Percentiles rank a stretch among this genome's conserved stretches.
phyloP scores from a whole-genome alignment of 257 asterid species.

The Pogostemon cablin region DNA sequence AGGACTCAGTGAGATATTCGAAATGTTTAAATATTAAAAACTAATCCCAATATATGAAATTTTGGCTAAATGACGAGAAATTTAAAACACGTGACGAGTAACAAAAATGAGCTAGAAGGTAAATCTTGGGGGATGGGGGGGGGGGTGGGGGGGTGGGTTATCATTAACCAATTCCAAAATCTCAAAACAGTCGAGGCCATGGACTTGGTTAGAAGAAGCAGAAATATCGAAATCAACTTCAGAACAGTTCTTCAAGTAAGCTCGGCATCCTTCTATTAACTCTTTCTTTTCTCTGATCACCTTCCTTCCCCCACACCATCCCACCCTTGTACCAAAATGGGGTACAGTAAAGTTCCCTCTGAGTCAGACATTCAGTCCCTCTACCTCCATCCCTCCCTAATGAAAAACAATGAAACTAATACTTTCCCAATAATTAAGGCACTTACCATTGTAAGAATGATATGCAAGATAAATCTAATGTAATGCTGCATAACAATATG shows the following conservation, averaged over 20 bases:
- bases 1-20: not conserved
- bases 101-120: slow-evolving; percentile 1
- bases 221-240: slow-evolving; percentile 5
- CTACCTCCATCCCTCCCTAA: not conserved
- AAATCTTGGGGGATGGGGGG: not conserved
- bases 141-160: not conserved
- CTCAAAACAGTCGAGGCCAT: slow-evolving; percentile 2
- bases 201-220: slow-evolving; percentile 15
- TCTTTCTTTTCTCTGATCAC: not conserved
- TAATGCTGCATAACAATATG: slow-evolving; percentile 11
- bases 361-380: not conserved
- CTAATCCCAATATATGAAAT: not conserved
- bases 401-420: not conserved
- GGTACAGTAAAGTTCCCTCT: not conserved
- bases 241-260: not conserved
- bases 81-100: not conserved
- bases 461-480: slow-evolving; percentile 16
- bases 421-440: slow-evolving; percentile 5
- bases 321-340: not conserved
- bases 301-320: slow-evolving; percentile 3
- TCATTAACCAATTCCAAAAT: slow-evolving; percentile 14
- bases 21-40: not conserved
- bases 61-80: not conserved
- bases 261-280: slow-evolving; percentile 12
- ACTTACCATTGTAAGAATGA: slow-evolving; percentile 2